Conservation (phyloP, 73 alveolate species). For the Durusdinium trenchii region DNA sequence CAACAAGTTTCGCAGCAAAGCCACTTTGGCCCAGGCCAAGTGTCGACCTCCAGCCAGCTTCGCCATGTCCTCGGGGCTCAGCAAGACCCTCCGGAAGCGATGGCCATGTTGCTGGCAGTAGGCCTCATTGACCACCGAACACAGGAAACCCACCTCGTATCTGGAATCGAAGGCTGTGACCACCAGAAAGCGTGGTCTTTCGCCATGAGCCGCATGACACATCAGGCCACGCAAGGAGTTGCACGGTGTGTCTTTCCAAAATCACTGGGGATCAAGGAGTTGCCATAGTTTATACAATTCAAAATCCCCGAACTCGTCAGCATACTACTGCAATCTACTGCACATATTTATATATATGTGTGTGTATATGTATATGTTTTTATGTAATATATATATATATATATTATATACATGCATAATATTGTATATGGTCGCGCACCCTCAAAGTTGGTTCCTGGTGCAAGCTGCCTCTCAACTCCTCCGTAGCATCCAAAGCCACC, state of each 20-base stretch:
- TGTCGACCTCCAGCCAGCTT: constrained; percentile 39
- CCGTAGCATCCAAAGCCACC: too few species aligned
- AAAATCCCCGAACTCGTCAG: too few species aligned
- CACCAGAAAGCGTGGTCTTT: constrained; percentile 40
- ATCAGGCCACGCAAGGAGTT: not conserved
- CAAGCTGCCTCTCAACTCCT: too few species aligned
- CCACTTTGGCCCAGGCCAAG: constrained; percentile 89
- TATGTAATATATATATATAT: too few species aligned
- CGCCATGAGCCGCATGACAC: not conserved
- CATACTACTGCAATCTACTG: too few species aligned
- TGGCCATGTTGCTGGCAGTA: constrained; percentile 62
- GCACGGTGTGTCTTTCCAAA: too few species aligned
- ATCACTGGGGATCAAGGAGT: not conserved
- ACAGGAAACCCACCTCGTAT: constrained; percentile 74
- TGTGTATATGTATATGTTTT: too few species aligned
- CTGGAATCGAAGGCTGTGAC: constrained; percentile 70
- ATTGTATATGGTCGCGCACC: too few species aligned
- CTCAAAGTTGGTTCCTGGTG: too few species aligned
- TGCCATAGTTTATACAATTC: too few species aligned
- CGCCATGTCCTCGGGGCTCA: constrained; percentile 13
- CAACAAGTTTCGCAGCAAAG: constrained; percentile 28
- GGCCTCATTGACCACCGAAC: constrained; percentile 92
- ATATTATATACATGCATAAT: too few species aligned
- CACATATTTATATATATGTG: too few species aligned
- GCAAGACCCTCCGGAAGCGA: constrained; percentile 29